A percentile compares a stretch with the other conserved stretches of the same genome.
Conservation (phyloP, 106 monocot species). For the Dendrobium huoshanense region DNA sequence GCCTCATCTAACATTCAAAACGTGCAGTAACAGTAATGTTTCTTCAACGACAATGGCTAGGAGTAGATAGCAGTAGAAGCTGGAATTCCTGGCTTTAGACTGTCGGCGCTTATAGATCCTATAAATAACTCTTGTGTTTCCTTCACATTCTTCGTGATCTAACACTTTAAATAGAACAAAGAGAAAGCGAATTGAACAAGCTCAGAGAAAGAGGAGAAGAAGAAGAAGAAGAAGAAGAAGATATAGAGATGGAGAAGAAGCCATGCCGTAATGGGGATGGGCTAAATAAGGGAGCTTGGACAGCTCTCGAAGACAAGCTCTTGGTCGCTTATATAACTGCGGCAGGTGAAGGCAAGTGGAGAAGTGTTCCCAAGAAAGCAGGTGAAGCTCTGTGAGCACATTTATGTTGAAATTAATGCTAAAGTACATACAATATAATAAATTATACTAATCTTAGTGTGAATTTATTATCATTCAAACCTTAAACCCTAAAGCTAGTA, state of each 20-base stretch:
- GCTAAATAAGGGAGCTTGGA: not conserved
- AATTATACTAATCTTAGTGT: too few relatives aligned
- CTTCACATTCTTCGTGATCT: too few relatives aligned
- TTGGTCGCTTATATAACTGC: not conserved
- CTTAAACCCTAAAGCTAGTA: too few relatives aligned
- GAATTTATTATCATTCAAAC: too few relatives aligned
- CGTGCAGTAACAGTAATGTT: not conserved
- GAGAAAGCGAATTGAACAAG: too few relatives aligned
- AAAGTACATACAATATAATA: too few relatives aligned
- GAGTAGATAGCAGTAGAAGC: too few relatives aligned
- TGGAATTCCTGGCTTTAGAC: not conserved
- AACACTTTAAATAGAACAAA: too few relatives aligned
- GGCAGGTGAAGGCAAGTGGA: not conserved
- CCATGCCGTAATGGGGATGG: not conserved
- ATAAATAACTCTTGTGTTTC: too few relatives aligned
- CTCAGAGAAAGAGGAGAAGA: not conserved
- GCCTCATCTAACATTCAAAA: not conserved
- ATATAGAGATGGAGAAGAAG: not conserved
- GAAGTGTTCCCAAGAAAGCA: not conserved
- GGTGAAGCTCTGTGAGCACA: not conserved
- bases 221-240: not conserved
- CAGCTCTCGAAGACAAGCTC: not conserved
- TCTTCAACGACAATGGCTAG: too few relatives aligned
- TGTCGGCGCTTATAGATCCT: not conserved
- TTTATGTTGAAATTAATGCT: too few relatives aligned